Percentiles rank a stretch among this genome's conserved stretches.
These are phyloP conservation scores for Cryptococcus depauperatus DNA, from an alignment of 1,284 basidiomycete species.

Conservation along the genomic window DNA sequence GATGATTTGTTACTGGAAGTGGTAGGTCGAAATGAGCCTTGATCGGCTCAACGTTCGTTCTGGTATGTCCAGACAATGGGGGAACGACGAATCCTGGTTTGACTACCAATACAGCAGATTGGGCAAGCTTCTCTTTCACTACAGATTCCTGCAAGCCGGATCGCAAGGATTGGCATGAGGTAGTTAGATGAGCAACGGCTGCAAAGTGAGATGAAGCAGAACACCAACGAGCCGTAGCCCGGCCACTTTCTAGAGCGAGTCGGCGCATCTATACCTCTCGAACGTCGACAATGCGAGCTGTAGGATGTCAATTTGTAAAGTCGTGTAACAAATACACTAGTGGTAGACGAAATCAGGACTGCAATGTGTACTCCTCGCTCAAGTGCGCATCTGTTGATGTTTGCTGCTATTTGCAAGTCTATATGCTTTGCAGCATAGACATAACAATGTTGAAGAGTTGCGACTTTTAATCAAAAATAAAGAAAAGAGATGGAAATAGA, in stretches of 20 bases:
- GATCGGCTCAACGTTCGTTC: constrained; percentile 7
- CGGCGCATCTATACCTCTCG: no score
- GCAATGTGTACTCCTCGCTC: no score
- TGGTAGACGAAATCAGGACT: no score
- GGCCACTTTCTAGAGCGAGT: no score
- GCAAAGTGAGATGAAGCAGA: not conserved
- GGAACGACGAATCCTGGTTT: no score
- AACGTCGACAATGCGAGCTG: no score
- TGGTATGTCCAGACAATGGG: not conserved
- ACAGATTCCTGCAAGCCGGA: not conserved
- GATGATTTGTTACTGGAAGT: not conserved
- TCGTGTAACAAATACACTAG: no score
- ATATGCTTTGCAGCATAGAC: constrained; percentile 1
- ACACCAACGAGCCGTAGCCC: no score
- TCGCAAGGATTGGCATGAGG: not conserved
- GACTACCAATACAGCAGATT: not conserved
- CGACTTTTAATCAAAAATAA: not conserved
- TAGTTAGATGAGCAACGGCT: not conserved
- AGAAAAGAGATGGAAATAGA: not conserved
- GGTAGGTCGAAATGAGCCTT: constrained; percentile 21
- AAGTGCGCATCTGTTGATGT: no score
- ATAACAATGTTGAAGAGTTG: not conserved
- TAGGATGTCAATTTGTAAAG: no score
- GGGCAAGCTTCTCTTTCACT: not conserved
- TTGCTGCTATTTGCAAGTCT: no score